Evolutionary conservation across 768 basidiomycete species (phyloP).

Genomic region (Tricholoma furcatifolium): DNA sequence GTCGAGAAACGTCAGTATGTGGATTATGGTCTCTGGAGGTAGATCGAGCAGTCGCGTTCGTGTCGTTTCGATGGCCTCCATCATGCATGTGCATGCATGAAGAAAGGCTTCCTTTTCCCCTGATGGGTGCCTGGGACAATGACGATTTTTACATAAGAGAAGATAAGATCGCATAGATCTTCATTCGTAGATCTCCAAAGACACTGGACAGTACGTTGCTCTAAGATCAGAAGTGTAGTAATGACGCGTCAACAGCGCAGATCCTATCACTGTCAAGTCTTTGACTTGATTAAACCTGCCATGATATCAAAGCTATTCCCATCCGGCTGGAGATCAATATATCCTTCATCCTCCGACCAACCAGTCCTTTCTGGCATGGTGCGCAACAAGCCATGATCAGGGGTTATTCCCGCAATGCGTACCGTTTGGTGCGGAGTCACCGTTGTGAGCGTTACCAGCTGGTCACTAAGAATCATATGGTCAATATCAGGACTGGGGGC

Average conservation of each 20-base stretch:
- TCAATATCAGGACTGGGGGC: not conserved
- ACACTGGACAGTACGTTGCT: too few species aligned
- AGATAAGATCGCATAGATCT: too few species aligned
- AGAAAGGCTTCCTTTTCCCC: not conserved
- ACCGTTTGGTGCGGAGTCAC: slow-evolving; percentile 66
- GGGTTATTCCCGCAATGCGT: slow-evolving; percentile 82
- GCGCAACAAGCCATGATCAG: slow-evolving; percentile 83
- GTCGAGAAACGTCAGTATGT: slow-evolving; percentile 9
- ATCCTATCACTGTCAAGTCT: slow-evolving; percentile 26
- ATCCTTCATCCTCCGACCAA: slow-evolving; percentile 36
- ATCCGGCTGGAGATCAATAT: slow-evolving; percentile 93
- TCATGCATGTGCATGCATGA: not conserved
- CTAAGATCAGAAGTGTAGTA: too few species aligned
- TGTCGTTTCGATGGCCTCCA: not conserved
- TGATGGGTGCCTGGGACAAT: too few species aligned
- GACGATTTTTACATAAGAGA: too few species aligned
- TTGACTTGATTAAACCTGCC: slow-evolving; percentile 76
- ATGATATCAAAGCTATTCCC: slow-evolving; percentile 97
- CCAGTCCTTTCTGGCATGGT: slow-evolving; percentile 62
- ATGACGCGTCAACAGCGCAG: too few species aligned
- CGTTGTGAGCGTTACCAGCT: slow-evolving; percentile 80
- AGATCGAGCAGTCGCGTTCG: slow-evolving; percentile 4
- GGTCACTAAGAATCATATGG: slow-evolving; percentile 53
- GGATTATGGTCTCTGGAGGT: slow-evolving; percentile 11
- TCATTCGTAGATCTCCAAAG: too few species aligned